A percentile compares a stretch with the other conserved stretches of the same genome.
phyloP scores from a whole-genome alignment of 345 rosid species.

The Moringa oleifera region DNA sequence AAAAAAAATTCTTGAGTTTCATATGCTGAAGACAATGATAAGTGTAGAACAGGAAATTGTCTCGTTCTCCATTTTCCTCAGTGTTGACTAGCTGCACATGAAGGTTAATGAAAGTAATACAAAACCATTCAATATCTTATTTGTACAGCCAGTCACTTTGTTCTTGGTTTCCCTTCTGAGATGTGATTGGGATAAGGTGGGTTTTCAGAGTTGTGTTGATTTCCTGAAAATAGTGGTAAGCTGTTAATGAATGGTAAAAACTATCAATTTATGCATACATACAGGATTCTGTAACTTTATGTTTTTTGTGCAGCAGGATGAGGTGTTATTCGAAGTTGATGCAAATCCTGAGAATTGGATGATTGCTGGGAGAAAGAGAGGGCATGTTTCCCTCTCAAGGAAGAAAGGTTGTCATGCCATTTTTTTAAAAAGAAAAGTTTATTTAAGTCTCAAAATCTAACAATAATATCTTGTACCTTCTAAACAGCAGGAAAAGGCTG shows the following conservation, averaged over 20 bases:
- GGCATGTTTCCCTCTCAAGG: slow-evolving; percentile 61
- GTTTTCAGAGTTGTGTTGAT: not conserved
- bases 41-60: not conserved
- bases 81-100: too few species aligned
- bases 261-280: not conserved
- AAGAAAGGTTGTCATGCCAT: slow-evolving; percentile 45
- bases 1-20: too few species aligned
- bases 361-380: slow-evolving; percentile 97
- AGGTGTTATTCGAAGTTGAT: slow-evolving; percentile 74
- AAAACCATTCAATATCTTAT: not conserved
- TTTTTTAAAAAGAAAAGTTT: too few species aligned
- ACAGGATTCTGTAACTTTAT: slow-evolving; percentile 5
- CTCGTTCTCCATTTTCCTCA: not conserved
- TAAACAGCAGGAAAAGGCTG: too few species aligned
- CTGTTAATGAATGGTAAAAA: not conserved
- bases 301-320: slow-evolving; percentile 45
- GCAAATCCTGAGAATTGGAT: slow-evolving; percentile 83
- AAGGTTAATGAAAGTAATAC: too few species aligned
- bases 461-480: too few species aligned
- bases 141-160: not conserved
- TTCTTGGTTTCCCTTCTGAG: not conserved
- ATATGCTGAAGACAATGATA: not conserved
- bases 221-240: not conserved
- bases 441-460: not conserved
- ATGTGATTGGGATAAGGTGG: not conserved